Percentiles rank a stretch among this genome's conserved stretches.
These are phyloP conservation scores for Aspergillus fijiensis DNA, from an alignment of 2,329 filamentous ascomycete species.

Conservation along the genomic window DNA sequence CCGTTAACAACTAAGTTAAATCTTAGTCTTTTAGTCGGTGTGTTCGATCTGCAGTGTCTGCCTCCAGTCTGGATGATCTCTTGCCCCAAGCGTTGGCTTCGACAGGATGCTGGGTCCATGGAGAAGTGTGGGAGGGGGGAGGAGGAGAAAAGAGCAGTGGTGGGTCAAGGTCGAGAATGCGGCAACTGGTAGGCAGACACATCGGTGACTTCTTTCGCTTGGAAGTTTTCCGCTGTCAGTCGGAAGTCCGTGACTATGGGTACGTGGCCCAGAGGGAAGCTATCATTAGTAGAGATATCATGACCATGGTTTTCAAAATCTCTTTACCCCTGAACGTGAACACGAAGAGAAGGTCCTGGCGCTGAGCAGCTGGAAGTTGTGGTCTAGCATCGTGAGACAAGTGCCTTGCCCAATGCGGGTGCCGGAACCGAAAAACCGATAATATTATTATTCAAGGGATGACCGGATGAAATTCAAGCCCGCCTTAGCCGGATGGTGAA, in stretches of 20 bases:
- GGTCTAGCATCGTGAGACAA: not conserved
- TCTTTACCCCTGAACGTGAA: not conserved
- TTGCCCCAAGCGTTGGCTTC: constrained; percentile 3
- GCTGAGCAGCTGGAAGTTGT: not conserved
- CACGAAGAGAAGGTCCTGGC: not conserved
- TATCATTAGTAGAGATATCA: not conserved
- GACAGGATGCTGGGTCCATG: not conserved
- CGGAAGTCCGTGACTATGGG: not conserved
- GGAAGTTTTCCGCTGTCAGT: not conserved
- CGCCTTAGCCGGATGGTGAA: not conserved
- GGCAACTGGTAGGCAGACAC: not conserved
- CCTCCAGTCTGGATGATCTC: not conserved
- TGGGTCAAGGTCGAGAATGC: not conserved
- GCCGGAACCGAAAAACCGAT: not conserved
- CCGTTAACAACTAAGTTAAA: not conserved
- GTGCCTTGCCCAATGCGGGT: not conserved
- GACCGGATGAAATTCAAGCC: not conserved
- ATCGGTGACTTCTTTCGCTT: not conserved
- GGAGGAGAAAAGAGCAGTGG: not conserved
- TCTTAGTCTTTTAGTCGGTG: not conserved
- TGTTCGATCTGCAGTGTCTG: not conserved
- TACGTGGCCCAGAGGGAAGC: not conserved
- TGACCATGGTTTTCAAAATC: not conserved
- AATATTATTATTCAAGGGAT: not conserved
- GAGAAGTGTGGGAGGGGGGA: not conserved